A percentile compares a stretch with the other conserved stretches of the same genome.
These are phyloP conservation scores for Trichopus zeylanicus DNA, from an alignment of 116 monocot species.

Conservation along the genomic window DNA sequence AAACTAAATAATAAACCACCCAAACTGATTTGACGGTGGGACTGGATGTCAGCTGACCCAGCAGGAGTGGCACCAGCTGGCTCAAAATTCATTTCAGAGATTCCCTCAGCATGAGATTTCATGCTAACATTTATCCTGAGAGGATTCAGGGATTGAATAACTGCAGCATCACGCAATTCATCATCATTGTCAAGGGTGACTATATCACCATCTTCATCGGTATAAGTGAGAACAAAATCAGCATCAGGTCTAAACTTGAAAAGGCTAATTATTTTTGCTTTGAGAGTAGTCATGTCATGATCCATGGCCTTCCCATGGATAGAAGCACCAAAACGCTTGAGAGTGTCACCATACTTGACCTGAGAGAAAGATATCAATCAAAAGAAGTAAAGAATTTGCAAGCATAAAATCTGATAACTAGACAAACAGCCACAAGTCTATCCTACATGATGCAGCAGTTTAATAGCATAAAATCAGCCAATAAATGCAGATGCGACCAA, in stretches of 20 bases:
- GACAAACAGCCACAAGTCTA: no score
- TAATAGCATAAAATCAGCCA: no score
- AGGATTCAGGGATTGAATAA: slow-evolving; percentile 66
- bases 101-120: slow-evolving; percentile 16
- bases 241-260: slow-evolving; percentile 52
- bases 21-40: slow-evolving; percentile 10
- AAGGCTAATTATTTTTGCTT: slow-evolving; percentile 37
- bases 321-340: slow-evolving; percentile 49
- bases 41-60: not conserved
- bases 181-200: slow-evolving; percentile 64
- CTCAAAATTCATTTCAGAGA: slow-evolving; percentile 12
- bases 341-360: slow-evolving; percentile 66
- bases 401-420: not conserved
- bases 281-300: slow-evolving; percentile 35
- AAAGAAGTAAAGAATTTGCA: not conserved
- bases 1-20: slow-evolving; percentile 41
- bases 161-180: slow-evolving; percentile 66
- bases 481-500: no score
- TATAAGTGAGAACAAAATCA: slow-evolving; percentile 56
- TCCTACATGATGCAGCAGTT: no score
- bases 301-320: slow-evolving; percentile 34
- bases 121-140: slow-evolving; percentile 58
- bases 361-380: slow-evolving; percentile 10
- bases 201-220: slow-evolving; percentile 78
- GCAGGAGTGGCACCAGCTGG: not conserved